Percentiles rank a stretch among this genome's conserved stretches.
These are phyloP conservation scores for Halophytophthora batemanensis DNA, from an alignment of 352 stramenopile genomes.

Conservation along the genomic window DNA sequence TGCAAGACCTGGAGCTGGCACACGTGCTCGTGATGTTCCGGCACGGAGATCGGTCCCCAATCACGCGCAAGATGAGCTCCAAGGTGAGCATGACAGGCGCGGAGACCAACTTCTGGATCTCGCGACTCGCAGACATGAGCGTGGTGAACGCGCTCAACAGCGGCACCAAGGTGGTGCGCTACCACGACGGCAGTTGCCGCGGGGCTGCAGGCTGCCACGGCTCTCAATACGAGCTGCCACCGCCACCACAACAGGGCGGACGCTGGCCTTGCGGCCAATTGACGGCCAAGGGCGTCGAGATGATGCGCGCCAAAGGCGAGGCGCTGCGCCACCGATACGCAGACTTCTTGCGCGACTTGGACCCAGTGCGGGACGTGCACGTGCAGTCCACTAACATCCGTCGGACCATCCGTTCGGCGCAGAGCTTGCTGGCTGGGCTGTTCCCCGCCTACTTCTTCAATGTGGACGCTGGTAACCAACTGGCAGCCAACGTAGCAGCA, in stretches of 20 bases:
- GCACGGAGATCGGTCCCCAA: slow-evolving; percentile 75
- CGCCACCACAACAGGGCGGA: slow-evolving; percentile 50
- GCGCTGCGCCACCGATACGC: slow-evolving; percentile 42
- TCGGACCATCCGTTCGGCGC: slow-evolving; percentile 65
- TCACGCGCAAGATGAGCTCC: slow-evolving; percentile 48
- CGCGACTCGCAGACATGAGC: slow-evolving; percentile 37
- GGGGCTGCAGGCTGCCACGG: slow-evolving; percentile 1
- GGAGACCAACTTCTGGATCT: slow-evolving; percentile 66
- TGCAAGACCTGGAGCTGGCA: slow-evolving; percentile 32
- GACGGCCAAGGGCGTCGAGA: slow-evolving; percentile 56
- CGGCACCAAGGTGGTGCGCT: slow-evolving; percentile 37
- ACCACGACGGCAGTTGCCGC: slow-evolving; percentile 8
- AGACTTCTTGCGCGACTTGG: slow-evolving; percentile 25
- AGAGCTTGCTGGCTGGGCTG: slow-evolving; percentile 64
- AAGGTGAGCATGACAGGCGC: slow-evolving; percentile 38
- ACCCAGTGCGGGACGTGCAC: slow-evolving; percentile 47
- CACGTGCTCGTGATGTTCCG: slow-evolving; percentile 77
- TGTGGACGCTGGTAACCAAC: slow-evolving; percentile 8
- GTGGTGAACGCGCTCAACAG: slow-evolving; percentile 46
- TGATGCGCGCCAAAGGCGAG: slow-evolving; percentile 58
- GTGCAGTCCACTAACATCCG: slow-evolving; percentile 79
- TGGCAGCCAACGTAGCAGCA: slow-evolving; percentile 1
- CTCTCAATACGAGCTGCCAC: slow-evolving; percentile 16
- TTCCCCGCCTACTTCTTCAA: slow-evolving; percentile 51
- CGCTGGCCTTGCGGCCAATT: slow-evolving; percentile 75